A percentile compares a stretch with the other conserved stretches of the same genome.
These are phyloP conservation scores for Colletotrichum somersetense DNA, from an alignment of 2,329 filamentous ascomycete species.

Conservation along the genomic window DNA sequence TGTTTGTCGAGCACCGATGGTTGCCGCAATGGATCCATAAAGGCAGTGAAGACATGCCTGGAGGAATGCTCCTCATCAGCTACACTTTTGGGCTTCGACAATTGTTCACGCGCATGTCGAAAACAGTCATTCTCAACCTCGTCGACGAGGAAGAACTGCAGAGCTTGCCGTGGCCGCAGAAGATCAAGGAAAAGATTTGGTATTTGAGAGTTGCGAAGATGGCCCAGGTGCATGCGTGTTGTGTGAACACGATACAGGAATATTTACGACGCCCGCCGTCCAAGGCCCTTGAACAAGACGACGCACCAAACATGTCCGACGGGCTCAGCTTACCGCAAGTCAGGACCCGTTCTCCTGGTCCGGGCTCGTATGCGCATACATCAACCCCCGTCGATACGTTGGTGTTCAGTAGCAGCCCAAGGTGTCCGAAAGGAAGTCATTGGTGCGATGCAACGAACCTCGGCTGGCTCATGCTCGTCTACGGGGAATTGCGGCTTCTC, in stretches of 20 bases:
- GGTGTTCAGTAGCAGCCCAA: constrained; percentile 54
- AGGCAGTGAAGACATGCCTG: constrained; percentile 61
- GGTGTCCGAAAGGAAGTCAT: constrained; percentile 64
- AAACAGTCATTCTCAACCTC: constrained; percentile 61
- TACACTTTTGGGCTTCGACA: constrained; percentile 64
- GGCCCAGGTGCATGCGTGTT: constrained; percentile 63
- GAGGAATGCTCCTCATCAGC: constrained; percentile 64
- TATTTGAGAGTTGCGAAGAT: constrained; percentile 63
- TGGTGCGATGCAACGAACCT: constrained; percentile 66
- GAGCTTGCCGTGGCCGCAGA: constrained; percentile 60
- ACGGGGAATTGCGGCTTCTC: constrained; percentile 61
- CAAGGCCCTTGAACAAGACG: neutral
- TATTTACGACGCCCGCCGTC: constrained; percentile 53
- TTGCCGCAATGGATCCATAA: constrained; percentile 64
- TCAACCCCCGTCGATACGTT: constrained; percentile 43
- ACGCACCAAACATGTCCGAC: neutral
- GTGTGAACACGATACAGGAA: constrained; percentile 58
- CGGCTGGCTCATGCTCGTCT: constrained; percentile 66
- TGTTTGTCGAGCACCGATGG: constrained; percentile 65
- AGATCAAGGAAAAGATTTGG: constrained; percentile 62
- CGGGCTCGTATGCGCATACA: neutral
- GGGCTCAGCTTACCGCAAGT: neutral
- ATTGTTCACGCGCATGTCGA: constrained; percentile 64
- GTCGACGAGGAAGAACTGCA: constrained; percentile 58
- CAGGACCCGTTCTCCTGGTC: neutral